These are phyloP conservation scores for Plasmodium reichenowi DNA, from an alignment of 169 alveolate species.

Conservation along the genomic window DNA sequence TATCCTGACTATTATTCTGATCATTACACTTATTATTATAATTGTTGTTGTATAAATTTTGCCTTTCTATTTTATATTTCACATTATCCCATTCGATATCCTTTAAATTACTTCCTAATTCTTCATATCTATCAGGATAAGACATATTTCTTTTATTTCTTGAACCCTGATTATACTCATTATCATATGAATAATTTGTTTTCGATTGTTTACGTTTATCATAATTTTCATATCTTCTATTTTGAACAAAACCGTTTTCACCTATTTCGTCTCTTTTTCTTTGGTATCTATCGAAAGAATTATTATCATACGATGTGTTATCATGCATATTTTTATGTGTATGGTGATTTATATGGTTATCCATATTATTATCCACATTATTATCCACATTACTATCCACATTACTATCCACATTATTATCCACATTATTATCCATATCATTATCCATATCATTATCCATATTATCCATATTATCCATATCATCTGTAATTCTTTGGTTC, in stretches of 20 bases:
- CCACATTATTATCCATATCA: too few species aligned
- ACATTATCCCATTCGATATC: conserved; percentile 81
- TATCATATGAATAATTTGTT: neutral
- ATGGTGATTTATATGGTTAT: neutral
- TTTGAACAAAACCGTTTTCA: conserved; percentile 50
- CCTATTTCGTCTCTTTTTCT: conserved; percentile 9
- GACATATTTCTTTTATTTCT: conserved; percentile 23
- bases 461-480: too few species aligned
- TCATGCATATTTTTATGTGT: neutral
- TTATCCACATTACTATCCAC: too few species aligned
- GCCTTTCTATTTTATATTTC: conserved; percentile 81
- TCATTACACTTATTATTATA: conserved; percentile 78
- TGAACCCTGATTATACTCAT: neutral
- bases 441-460: too few species aligned
- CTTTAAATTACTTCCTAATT: conserved; percentile 69
- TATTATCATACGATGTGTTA: neutral
- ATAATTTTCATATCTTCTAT: neutral
- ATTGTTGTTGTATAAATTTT: conserved; percentile 68
- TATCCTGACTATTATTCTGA: conserved; percentile 44
- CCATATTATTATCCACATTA: neutral
- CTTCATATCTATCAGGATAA: conserved; percentile 32
- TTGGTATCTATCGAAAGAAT: conserved; percentile 27
- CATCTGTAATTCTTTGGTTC: too few species aligned
- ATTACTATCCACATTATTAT: too few species aligned
- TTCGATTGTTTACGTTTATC: conserved; percentile 8